phyloP scores from a whole-genome alignment of 2,329 filamentous ascomycete species.

The Colletotrichum euphorbiae region DNA sequence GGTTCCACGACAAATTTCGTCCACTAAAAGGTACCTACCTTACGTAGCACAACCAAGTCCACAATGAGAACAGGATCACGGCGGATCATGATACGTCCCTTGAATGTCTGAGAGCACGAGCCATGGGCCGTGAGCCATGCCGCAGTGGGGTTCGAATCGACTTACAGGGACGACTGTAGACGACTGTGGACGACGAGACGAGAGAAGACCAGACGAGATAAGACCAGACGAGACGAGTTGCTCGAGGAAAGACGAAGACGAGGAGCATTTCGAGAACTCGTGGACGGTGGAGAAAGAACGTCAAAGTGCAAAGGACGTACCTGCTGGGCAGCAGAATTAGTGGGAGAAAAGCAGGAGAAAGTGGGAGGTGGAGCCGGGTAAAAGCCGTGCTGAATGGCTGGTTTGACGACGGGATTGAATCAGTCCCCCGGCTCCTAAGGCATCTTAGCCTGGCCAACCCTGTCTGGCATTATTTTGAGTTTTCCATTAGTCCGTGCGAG shows the following conservation, averaged over 20 bases:
- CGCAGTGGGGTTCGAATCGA: background rate
- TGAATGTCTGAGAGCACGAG: background rate
- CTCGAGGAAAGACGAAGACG: too few relatives aligned
- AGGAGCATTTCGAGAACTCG: too few relatives aligned
- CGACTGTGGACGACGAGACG: background rate
- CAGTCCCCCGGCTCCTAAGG: conserved; percentile 23
- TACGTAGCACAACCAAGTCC: background rate
- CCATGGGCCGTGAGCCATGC: background rate
- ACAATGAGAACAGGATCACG: background rate
- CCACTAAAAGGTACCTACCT: too few relatives aligned
- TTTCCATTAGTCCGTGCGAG: conserved; percentile 28
- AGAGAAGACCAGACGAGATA: background rate
- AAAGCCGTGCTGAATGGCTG: conserved; percentile 17
- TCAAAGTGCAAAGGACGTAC: too few relatives aligned
- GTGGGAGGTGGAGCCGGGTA: conserved; percentile 31
- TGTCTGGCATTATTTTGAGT: conserved; percentile 37
- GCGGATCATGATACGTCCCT: background rate
- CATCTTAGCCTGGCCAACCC: conserved; percentile 28
- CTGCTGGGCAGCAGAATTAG: conserved; percentile 24
- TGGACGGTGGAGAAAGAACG: too few relatives aligned
- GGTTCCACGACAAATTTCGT: background rate
- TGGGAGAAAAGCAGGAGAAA: conserved; percentile 22
- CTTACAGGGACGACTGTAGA: background rate
- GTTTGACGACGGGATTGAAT: conserved; percentile 32
- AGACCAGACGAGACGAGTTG: too few relatives aligned